phyloP scores from a whole-genome alignment of 108 stramenopile genomes.

The Poteriospumella lacustris region DNA sequence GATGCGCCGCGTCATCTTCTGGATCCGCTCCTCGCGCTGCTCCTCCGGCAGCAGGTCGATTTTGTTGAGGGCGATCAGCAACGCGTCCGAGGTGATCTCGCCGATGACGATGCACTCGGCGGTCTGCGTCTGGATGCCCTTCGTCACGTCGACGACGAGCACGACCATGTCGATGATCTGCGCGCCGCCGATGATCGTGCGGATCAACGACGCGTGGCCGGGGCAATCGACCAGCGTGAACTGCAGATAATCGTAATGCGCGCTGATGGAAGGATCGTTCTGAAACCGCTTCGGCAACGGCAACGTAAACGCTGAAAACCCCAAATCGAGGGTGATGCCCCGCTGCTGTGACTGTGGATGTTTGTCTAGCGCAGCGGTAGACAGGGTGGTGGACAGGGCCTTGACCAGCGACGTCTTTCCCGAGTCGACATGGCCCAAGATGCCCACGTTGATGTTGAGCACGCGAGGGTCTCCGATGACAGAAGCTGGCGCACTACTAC shows the following conservation, averaged over 20 bases:
- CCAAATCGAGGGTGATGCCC: constrained; percentile 95
- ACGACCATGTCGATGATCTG: constrained; percentile 67
- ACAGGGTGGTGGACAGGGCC: constrained; percentile 79
- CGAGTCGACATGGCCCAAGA: constrained; percentile 93
- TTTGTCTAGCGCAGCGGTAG: constrained; percentile 96
- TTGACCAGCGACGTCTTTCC: constrained; percentile 95
- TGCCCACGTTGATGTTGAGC: constrained; percentile 92
- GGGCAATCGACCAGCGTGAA: constrained; percentile 95
- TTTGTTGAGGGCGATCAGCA: constrained; percentile 86
- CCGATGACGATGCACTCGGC: constrained; percentile 96
- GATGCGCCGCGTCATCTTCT: constrained; percentile 61
- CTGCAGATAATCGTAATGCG: constrained; percentile 46
- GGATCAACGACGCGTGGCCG: constrained; percentile 91
- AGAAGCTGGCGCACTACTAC: too few species aligned
- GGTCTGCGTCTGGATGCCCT: constrained; percentile 97
- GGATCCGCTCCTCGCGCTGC: constrained; percentile 57
- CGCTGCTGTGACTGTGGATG: constrained; percentile 82
- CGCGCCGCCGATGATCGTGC: constrained; percentile 80
- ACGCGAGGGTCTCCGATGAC: too few species aligned
- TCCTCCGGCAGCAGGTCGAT: constrained; percentile 72
- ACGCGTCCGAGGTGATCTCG: constrained; percentile 76
- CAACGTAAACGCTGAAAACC: constrained; percentile 84
- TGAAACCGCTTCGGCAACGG: constrained; percentile 59
- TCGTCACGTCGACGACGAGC: constrained; percentile 90
- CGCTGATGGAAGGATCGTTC: background rate